phyloP scores from a whole-genome alignment of 306 rosid species.

The Herpetospermum pedunculosum region DNA sequence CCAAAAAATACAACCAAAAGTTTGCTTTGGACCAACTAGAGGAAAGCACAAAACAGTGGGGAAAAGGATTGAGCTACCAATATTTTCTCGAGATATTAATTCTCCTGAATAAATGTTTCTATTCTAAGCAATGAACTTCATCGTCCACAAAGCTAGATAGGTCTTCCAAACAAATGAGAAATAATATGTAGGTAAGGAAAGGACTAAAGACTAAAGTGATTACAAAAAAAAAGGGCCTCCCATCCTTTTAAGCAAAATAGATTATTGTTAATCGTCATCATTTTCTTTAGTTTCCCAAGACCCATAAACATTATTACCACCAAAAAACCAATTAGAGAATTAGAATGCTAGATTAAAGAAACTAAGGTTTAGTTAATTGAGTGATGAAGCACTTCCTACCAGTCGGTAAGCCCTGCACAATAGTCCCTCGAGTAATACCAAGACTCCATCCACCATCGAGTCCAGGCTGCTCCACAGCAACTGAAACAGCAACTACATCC shows the following conservation, averaged over 20 bases:
- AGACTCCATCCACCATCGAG: constrained; percentile 61
- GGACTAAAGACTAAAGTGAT: background rate
- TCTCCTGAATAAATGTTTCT: background rate
- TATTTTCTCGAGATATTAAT: background rate
- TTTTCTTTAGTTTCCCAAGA: background rate
- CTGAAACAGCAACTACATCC: constrained; percentile 67
- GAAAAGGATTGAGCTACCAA: background rate
- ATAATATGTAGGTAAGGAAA: background rate
- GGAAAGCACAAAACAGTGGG: background rate
- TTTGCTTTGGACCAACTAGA: background rate
- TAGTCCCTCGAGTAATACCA: constrained; percentile 78
- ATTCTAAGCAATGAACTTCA: background rate
- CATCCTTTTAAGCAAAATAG: background rate
- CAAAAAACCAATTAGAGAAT: background rate
- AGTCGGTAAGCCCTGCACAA: constrained; percentile 53
- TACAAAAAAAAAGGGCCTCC: background rate
- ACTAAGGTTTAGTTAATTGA: background rate
- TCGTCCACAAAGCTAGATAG: background rate
- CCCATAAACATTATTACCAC: background rate
- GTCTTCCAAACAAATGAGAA: background rate
- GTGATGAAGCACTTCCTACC: constrained; percentile 33
- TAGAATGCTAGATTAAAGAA: background rate
- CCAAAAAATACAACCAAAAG: background rate
- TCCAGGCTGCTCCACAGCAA: constrained; percentile 73
- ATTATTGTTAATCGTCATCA: background rate